Base-by-base conservation (phyloP, 2,329 filamentous ascomycete genomes). In the Botrytis porri region DNA sequence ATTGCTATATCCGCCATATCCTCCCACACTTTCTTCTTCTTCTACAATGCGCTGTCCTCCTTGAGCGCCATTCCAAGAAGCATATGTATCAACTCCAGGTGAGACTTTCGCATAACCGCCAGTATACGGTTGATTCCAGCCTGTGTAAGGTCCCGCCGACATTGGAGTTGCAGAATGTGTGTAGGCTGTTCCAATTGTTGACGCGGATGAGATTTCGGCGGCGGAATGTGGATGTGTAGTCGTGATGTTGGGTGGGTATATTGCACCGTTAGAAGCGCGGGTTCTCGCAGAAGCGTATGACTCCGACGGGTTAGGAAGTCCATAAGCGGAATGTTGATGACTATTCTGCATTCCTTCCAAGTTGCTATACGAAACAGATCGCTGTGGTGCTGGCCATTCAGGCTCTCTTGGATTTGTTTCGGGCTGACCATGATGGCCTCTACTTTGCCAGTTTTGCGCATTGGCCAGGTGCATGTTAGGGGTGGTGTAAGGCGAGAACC, bases 401-500 rank as follows among this genome's bases (percentile, higher is more conserved):
- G 80, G 77, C 32, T 81, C 79, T 69, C 79, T 76, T 43, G 78
- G 69, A 70, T 75, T 77, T 12, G 77, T 62, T 51, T 80, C 79
- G 29, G 77, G 57, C 16, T 77, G 76, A 57, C 76, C 69, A 39
- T 80, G 80, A 51, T 77, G 67, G 25, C 77, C 75, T 61, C 76
- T 71, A 45, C 73, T 67, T 43, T 79, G 75, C 80, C 80, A 81
- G 72, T 75, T 79, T 59, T 78, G 78, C 10, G 75, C 71, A n/a
- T 77, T 77, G 29, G 76, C 75, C 41, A 78, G 76, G 54, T 78
- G 79, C 48, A 80, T 69, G 60, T 84, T 82, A 35, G 84, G 82
- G 9, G 83, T 41, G 4, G 41, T 81, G 76, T 87, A 88, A 2
- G 86, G 83, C 8, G 86, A 85, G 74, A 86, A 86, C 4, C 84